A percentile compares a stretch with the other conserved stretches of the same genome.
Evolutionary conservation across 305 asterid species (phyloP).

Genomic region (Fraxinus xanthoxyloides): DNA sequence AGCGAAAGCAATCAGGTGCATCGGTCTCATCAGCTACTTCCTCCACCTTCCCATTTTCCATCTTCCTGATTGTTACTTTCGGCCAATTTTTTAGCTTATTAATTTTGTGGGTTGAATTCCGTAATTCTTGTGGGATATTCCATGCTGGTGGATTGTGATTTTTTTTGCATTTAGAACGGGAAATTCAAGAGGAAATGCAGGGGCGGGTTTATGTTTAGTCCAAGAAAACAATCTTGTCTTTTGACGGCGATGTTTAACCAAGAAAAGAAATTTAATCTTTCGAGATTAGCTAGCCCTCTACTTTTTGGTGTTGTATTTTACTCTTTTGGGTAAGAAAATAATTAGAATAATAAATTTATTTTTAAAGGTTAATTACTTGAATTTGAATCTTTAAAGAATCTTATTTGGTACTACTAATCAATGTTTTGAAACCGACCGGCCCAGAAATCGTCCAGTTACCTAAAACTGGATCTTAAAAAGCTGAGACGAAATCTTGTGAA

Average conservation of each 20-base stretch:
- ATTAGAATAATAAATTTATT: not conserved
- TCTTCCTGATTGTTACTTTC: slow-evolving; percentile 7
- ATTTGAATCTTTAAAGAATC: slow-evolving; percentile 14
- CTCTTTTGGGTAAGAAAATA: slow-evolving; percentile 12
- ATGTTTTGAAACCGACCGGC: not conserved
- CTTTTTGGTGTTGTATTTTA: slow-evolving; percentile 11
- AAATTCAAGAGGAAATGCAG: not conserved
- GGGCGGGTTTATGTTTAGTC: not conserved
- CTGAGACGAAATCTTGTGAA: not conserved
- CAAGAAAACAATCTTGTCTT: slow-evolving; percentile 21
- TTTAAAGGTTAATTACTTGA: slow-evolving; percentile 3
- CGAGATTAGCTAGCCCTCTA: not conserved
- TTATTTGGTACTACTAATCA: no score
- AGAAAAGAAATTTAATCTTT: slow-evolving; percentile 17
- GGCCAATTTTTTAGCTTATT: not conserved
- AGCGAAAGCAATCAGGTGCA: slow-evolving; percentile 18
- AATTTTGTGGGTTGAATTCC: slow-evolving; percentile 10
- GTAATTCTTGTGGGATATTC: slow-evolving; percentile 14
- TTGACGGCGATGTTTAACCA: slow-evolving; percentile 23
- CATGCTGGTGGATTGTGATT: not conserved
- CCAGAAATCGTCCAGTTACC: not conserved
- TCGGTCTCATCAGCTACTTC: slow-evolving; percentile 24
- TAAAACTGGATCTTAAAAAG: not conserved
- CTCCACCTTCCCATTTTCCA: slow-evolving; percentile 25
- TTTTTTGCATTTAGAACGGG: not conserved